Evolutionary conservation across 495 filamentous ascomycete species (phyloP).

Genomic region (Lichina pygmaea): DNA sequence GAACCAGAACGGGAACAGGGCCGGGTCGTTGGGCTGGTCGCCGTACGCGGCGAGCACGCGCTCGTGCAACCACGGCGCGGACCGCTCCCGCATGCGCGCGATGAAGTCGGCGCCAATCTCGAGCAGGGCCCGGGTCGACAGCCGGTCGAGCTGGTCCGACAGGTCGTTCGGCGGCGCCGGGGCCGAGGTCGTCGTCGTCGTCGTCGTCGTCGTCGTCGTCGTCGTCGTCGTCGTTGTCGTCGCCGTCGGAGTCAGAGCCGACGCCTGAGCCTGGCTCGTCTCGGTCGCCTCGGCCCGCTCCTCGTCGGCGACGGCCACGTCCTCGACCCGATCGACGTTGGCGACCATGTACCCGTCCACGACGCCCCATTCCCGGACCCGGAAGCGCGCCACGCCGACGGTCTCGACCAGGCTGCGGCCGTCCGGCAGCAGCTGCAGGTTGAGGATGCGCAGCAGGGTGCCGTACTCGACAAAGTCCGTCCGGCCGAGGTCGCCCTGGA

Average conservation of each 20-base stretch:
- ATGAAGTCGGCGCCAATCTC: conserved; percentile 37
- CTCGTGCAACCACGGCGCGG: conserved; percentile 45
- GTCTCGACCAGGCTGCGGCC: conserved; percentile 60
- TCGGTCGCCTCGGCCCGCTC: conserved; percentile 44
- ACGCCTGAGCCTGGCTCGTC: conserved; percentile 9
- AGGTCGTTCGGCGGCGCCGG: conserved; percentile 1
- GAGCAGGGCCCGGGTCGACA: conserved; percentile 46
- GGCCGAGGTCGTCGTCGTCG: no score
- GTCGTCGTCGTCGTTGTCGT: conserved; percentile 4
- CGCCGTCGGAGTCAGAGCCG: neutral
- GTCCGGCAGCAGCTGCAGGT: conserved; percentile 43
- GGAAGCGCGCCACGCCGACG: conserved; percentile 48
- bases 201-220: conserved; percentile 8
- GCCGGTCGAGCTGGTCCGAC: conserved; percentile 21
- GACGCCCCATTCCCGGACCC: conserved; percentile 29
- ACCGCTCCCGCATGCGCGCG: conserved; percentile 30
- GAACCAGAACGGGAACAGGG: conserved; percentile 74
- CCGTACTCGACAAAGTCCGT: conserved; percentile 45
- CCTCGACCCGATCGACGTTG: conserved; percentile 44
- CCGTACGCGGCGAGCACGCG: conserved; percentile 51
- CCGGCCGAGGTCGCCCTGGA: conserved; percentile 29
- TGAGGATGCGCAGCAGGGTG: conserved; percentile 47
- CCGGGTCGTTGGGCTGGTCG: conserved; percentile 43
- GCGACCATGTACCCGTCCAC: conserved; percentile 58
- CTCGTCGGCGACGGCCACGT: conserved; percentile 58